Conservation (phyloP, 805 yeast genomes). For the Nakazawaea peltata region DNA sequence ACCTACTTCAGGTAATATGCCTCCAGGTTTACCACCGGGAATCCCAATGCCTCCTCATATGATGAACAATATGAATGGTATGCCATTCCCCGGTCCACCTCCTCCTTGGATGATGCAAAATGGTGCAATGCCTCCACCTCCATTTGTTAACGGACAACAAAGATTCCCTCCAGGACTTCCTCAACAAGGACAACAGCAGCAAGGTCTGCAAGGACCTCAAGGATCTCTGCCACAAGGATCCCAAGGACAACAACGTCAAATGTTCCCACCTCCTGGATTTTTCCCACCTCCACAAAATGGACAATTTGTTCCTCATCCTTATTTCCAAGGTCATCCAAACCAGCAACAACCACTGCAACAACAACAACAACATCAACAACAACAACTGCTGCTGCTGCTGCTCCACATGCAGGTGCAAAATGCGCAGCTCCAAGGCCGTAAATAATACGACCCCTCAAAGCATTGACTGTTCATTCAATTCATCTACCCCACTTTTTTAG, state of each 20-base stretch:
- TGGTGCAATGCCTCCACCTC: not conserved
- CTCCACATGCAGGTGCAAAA: too few relatives aligned
- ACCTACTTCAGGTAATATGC: slow-evolving; percentile 3
- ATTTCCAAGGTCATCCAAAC: slow-evolving; percentile 11
- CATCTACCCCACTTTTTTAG: too few relatives aligned
- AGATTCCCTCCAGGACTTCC: not conserved
- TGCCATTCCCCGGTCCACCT: slow-evolving; percentile 9
- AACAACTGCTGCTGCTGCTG: slow-evolving; percentile 15
- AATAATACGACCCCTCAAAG: too few relatives aligned
- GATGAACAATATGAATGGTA: slow-evolving; percentile 9
- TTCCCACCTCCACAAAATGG: slow-evolving; percentile 2
- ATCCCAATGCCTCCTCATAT: slow-evolving; percentile 8
- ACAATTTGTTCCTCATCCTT: slow-evolving; percentile 11
- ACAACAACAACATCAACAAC: slow-evolving; percentile 14
- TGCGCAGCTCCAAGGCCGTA: too few relatives aligned
- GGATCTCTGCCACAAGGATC: too few relatives aligned
- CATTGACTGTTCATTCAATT: too few relatives aligned
- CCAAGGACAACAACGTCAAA: slow-evolving; percentile 4
- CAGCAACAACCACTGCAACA: slow-evolving; percentile 11
- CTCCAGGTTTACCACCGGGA: slow-evolving; percentile 7
- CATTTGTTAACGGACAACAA: not conserved
- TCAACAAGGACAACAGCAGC: not conserved
- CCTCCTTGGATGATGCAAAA: slow-evolving; percentile 7
- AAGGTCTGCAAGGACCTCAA: too few relatives aligned
- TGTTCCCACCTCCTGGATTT: slow-evolving; percentile 9